These are phyloP conservation scores for Saraca asoca DNA, from an alignment of 331 rosid species.

Conservation along the genomic window DNA sequence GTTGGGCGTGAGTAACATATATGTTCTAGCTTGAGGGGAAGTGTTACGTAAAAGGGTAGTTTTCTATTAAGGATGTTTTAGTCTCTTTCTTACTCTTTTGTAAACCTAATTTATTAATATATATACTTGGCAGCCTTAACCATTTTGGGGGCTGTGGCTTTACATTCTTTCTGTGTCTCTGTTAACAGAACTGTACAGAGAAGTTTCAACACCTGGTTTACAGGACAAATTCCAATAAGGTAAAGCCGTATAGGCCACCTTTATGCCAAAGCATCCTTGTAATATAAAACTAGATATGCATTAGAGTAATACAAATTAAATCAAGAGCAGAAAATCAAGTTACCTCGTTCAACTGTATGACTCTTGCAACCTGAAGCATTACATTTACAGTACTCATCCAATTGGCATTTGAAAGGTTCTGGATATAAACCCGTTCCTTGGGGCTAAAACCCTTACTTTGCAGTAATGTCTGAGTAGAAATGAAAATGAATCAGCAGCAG, in stretches of 20 bases:
- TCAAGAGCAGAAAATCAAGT: conserved; percentile 32
- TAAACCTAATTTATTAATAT: too few relatives aligned
- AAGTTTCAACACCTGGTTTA: conserved; percentile 1
- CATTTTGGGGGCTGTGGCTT: too few relatives aligned
- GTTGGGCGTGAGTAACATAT: too few relatives aligned
- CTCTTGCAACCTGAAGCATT: conserved; percentile 64
- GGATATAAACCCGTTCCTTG: conserved; percentile 53
- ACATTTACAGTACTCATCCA: conserved; percentile 45
- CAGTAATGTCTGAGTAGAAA: conserved; percentile 55
- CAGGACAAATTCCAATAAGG: conserved; percentile 3
- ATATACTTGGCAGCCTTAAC: too few relatives aligned
- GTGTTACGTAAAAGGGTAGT: too few relatives aligned
- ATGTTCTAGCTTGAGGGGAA: too few relatives aligned
- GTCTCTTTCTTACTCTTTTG: too few relatives aligned
- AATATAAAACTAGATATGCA: conserved; percentile 12
- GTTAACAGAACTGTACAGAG: not conserved
- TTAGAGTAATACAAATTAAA: conserved; percentile 19
- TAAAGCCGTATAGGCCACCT: not conserved
- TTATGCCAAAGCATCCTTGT: not conserved
- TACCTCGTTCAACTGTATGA: conserved; percentile 83
- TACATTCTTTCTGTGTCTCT: too few relatives aligned
- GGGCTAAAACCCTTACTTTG: conserved; percentile 58
- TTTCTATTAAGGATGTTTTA: too few relatives aligned
- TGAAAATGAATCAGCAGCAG: conserved; percentile 26
- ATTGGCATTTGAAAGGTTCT: conserved; percentile 39